Percentiles rank a stretch among this genome's conserved stretches.
These are phyloP conservation scores for Suillus ampliporus DNA, from an alignment of 768 basidiomycete species.

Conservation along the genomic window DNA sequence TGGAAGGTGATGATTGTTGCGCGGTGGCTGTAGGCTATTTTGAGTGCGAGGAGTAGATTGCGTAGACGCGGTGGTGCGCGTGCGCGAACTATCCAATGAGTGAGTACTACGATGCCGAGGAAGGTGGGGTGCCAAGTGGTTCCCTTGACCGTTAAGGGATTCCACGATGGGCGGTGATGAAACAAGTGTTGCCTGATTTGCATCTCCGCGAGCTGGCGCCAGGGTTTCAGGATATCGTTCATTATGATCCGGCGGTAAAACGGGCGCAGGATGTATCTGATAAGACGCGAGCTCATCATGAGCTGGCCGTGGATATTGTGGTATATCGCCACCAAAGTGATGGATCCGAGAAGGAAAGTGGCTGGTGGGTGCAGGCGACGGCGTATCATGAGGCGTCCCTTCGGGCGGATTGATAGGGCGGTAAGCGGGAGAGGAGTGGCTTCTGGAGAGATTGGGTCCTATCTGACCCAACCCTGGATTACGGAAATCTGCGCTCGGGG, in stretches of 20 bases:
- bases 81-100: slow-evolving; percentile 18
- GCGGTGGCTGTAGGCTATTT: slow-evolving; percentile 20
- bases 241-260: slow-evolving; percentile 28
- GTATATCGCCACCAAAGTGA: slow-evolving; percentile 16
- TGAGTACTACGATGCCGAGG: slow-evolving; percentile 16
- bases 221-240: slow-evolving; percentile 20
- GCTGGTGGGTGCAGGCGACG: slow-evolving; percentile 10
- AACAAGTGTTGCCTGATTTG: slow-evolving; percentile 11
- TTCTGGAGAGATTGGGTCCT: slow-evolving; percentile 18
- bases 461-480: slow-evolving; percentile 10
- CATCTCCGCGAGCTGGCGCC: slow-evolving; percentile 16
- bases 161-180: slow-evolving; percentile 11
- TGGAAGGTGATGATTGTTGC: slow-evolving; percentile 49
- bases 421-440: slow-evolving; percentile 19
- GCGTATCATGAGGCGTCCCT: slow-evolving; percentile 5
- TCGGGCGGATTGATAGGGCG: slow-evolving; percentile 7
- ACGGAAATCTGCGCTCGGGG: slow-evolving; percentile 11
- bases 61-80: slow-evolving; percentile 2
- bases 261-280: slow-evolving; percentile 19
- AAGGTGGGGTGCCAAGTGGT: slow-evolving; percentile 5
- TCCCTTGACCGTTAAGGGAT: slow-evolving; percentile 8
- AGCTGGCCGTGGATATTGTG: slow-evolving; percentile 9
- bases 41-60: slow-evolving; percentile 18
- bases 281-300: slow-evolving; percentile 21
- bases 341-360: slow-evolving; percentile 19